Base-by-base conservation (phyloP, 768 basidiomycete genomes). In the Pleurotus giganteus region DNA sequence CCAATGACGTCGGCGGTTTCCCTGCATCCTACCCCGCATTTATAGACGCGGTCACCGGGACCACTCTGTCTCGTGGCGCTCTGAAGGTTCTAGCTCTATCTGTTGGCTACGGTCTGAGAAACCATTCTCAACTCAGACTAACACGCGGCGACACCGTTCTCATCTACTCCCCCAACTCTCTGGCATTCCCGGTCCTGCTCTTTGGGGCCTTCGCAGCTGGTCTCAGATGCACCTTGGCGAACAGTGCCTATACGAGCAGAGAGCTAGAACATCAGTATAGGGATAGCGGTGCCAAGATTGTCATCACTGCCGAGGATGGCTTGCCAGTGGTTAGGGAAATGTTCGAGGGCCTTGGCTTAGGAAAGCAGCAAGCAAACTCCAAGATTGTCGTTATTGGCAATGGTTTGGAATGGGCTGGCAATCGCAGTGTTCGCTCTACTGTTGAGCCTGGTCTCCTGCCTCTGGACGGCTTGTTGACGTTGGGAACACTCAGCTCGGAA, bases 231-330 rank as follows among this genome's bases (percentile, higher is more conserved):
- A 89, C 91, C 0, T 81, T 89, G 12, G 87, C 88, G 13, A 94
- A 92, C 65, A 83, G 79, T 55, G 75, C 77, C 0, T 94, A 90
- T 62, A 87, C 83, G 3, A 66, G 83, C 2, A 64, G 70, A 6
- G 93, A 95, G 63, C 77, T 94, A 0, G 76, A 74, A 0, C 83
- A 83, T 66, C 93, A 95, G 65, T 85, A 88, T 56, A 69, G 58
- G 11, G 84, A 94, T 63, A 85, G 85, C 50, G 69, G 77, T 2
- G 86, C 93, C 0, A 74, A 76, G 46, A 58, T 87, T 17, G 66
- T 93, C 23, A 81, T 92, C 53, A 75, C 80, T 9, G 81, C 82
- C 55, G 88, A 89, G n/a, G 73, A 80, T 0, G 73, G 88, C 4
- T 57, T 90, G 1, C 64, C 73, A 0, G 71, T 78, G n/a, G 82